Evolutionary conservation across 2,329 filamentous ascomycete genomes (phyloP), one percentile per base, ranked within the genome.

Genomic region (Ceratocystis harringtonii): DNA sequence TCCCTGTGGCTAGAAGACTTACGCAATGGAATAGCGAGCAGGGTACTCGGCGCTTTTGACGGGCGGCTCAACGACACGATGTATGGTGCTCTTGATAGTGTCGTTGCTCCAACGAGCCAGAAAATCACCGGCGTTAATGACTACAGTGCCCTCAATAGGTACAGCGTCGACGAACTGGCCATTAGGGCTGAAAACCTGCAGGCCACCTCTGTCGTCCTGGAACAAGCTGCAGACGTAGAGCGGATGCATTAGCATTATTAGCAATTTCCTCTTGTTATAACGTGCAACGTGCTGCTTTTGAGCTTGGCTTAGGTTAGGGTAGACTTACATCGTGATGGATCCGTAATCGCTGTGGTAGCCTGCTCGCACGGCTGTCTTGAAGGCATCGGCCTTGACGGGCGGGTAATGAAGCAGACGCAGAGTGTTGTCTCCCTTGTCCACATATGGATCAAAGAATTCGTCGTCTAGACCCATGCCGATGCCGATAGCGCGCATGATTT

Each of bases 71-170:
- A 96, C 89, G 0, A 96, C 92, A 10, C 91, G 84, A 75, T 96
- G 92, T 68, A 91, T 84, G 3, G 92, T 96, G 72, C 88, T 92
- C 77, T 88, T 91, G 76, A 96, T 95, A 3, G 83, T 88, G 71
- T 95, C 90, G 72, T 96, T 96, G 69, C 88, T 90, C 92, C 91
- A 96, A 63, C 91, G 80, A 1, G 89, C 87, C 62, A 96, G 78
- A 70, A 96, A 73, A 72, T 96, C 92, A 1, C 91, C 92, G 0
- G 91, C 91, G 71, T 96, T 96, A 69, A 96, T 83, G 10, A 96
- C 89, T 50, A 94, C 87, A 0, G 90, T 91, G 65, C 85, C 86
- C 44, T 84, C 79, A 67, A 95, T 92, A 0, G 92, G 91, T 5
- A 83, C 90, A 0, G 89, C 92, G 71, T 96, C 84, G 48, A 96